Base-by-base conservation (phyloP, 768 basidiomycete genomes). In the Amanita rubescens region DNA sequence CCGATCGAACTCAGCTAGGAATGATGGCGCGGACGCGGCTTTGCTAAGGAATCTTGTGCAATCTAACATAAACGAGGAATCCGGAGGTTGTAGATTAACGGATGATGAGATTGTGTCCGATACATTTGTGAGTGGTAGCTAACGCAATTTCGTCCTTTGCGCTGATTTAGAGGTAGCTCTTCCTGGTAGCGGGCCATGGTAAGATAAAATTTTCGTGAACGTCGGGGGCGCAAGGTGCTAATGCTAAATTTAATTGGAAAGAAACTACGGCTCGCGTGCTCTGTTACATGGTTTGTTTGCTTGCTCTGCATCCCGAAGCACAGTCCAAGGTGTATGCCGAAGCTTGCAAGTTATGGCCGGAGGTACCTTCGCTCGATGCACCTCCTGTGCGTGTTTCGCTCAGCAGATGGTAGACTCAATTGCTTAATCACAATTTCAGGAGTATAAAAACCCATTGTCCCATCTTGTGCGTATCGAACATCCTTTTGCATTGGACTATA, bases 141-240 rank as follows among this genome's bases (percentile, higher is more conserved):
- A 17, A 6, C 11, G 38, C 5, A 42, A 53, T 17, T n/a, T 20
- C 38, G 11, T 34, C 5, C 11, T 7, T 22, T 12, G 30, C 9
- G 11, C 32, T 27, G 17, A 27, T 8, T 2, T 9, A 2, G 19
- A 6, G 20, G 10, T 20, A 79, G 78, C 59, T 61, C 2, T 79
- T 78, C 58, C 66, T 77, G 19, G 59, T 79, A n/a, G 76, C 75
- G 17, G 78, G 76, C 14, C 75, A 77, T 58, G 76, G 77, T 75
- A 52, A 5, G 65, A n/a, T 35, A n/a, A 17, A 33, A n/a, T 15
- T 8, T 20, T 20, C 7, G 10, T 12, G 14, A n/a, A 39, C 25
- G n/a, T 10, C n/a, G n/a, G 17, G 8, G 14, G 6, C 9, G 9
- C 24, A 6, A 19, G 38, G 33, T 30, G 27, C 3, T 42, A 15